Evolutionary conservation across 164 flowering plant genomes (phyloP).

Genomic region (Magnolia kwangsiensis): DNA sequence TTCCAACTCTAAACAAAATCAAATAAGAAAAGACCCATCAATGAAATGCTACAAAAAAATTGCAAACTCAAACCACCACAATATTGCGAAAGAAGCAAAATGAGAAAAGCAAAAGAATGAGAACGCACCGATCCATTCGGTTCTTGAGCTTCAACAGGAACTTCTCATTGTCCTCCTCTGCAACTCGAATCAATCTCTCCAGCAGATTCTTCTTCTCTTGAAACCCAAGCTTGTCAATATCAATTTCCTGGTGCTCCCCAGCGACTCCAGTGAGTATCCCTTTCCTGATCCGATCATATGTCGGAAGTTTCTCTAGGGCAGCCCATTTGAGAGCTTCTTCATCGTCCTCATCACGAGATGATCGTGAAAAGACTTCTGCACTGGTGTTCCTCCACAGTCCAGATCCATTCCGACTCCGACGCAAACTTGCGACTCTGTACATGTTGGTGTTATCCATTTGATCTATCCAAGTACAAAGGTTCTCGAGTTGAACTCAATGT

Average conservation of each 20-base stretch:
- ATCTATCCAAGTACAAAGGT: not conserved
- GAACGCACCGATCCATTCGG: slow-evolving; percentile 51
- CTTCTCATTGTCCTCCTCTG: slow-evolving; percentile 75
- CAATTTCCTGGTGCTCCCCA: slow-evolving; percentile 46
- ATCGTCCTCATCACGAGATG: slow-evolving; percentile 56
- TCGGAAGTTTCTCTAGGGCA: slow-evolving; percentile 69
- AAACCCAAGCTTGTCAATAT: slow-evolving; percentile 42
- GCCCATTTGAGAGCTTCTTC: slow-evolving; percentile 89
- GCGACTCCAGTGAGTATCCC: slow-evolving; percentile 41
- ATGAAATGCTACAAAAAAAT: not conserved
- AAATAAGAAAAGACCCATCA: not conserved
- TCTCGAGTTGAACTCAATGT: not conserved
- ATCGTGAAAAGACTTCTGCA: slow-evolving; percentile 49
- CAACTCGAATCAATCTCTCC: slow-evolving; percentile 52
- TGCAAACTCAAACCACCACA: not conserved
- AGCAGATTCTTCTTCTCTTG: slow-evolving; percentile 51
- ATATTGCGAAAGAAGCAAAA: not conserved
- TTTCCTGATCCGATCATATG: slow-evolving; percentile 59
- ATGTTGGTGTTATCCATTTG: slow-evolving; percentile 15
- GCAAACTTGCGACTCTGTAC: slow-evolving; percentile 29
- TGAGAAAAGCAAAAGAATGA: not conserved
- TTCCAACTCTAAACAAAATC: slow-evolving; percentile 33
- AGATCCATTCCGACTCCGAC: slow-evolving; percentile 27
- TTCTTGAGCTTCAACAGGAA: slow-evolving; percentile 63
- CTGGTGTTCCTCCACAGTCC: slow-evolving; percentile 43